phyloP scores from a whole-genome alignment of 495 filamentous ascomycete genomes.

The Trichoderma asperelloides region DNA sequence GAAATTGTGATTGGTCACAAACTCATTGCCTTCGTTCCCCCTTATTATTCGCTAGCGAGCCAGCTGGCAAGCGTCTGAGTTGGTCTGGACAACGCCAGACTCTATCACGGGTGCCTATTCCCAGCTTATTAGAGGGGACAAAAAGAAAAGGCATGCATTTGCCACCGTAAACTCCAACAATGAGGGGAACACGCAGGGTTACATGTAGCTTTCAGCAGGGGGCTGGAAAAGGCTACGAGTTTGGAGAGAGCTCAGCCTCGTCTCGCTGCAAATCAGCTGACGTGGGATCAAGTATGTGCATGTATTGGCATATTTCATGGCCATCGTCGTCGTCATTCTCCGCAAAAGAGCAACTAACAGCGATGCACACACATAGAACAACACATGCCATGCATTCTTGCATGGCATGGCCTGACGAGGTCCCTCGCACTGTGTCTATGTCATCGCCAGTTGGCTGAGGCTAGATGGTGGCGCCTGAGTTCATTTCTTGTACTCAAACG shows the following conservation, averaged over 20 bases:
- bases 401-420: background rate
- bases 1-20: background rate
- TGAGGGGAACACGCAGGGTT: background rate
- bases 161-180: background rate
- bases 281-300: background rate
- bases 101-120: background rate
- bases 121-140: background rate
- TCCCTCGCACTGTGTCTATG: background rate
- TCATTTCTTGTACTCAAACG: background rate
- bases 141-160: background rate
- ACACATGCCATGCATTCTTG: background rate
- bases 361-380: background rate
- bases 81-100: background rate
- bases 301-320: background rate
- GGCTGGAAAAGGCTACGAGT: background rate
- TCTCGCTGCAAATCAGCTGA: slow-evolving; percentile 6
- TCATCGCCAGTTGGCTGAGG: background rate
- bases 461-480: background rate
- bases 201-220: background rate
- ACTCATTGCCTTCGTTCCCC: background rate
- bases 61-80: background rate
- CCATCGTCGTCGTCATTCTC: background rate
- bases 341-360: background rate
- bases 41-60: background rate
- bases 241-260: background rate